phyloP scores from a whole-genome alignment of 2,329 filamentous ascomycete species.

The Blastomyces silverae region DNA sequence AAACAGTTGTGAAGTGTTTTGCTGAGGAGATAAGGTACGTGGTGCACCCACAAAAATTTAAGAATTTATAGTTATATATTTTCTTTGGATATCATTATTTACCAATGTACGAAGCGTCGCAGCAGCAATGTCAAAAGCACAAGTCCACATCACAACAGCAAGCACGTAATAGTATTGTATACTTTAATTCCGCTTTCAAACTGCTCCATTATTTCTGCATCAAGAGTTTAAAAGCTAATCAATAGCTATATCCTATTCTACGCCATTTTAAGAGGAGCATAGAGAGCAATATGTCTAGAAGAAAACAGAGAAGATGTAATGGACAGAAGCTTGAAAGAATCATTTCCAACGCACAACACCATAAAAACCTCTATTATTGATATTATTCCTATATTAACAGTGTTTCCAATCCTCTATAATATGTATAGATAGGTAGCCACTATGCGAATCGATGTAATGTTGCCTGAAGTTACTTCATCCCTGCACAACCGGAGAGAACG shows the following conservation, averaged over 20 bases:
- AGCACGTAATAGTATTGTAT: not conserved
- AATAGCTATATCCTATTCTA: not conserved
- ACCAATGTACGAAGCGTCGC: not conserved
- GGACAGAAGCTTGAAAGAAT: not conserved
- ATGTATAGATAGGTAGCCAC: not conserved
- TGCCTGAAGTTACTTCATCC: not conserved
- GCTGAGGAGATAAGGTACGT: not conserved
- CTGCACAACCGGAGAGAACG: no score
- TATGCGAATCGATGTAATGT: not conserved
- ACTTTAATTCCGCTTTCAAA: not conserved
- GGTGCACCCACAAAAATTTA: not conserved
- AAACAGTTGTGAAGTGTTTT: not conserved
- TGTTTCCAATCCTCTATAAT: not conserved
- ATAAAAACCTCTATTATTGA: not conserved
- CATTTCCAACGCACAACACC: not conserved
- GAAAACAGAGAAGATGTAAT: not conserved
- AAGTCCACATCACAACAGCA: not conserved
- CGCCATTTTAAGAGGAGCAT: not conserved
- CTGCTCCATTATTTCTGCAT: not conserved
- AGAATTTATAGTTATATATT: no score
- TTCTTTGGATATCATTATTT: not conserved
- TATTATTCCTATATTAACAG: not conserved
- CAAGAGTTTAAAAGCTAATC: not conserved
- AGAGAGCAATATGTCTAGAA: not conserved
- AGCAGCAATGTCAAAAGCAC: not conserved